These are phyloP conservation scores for Colletotrichum tofieldiae DNA, from an alignment of 2,329 filamentous ascomycete species.

Conservation along the genomic window DNA sequence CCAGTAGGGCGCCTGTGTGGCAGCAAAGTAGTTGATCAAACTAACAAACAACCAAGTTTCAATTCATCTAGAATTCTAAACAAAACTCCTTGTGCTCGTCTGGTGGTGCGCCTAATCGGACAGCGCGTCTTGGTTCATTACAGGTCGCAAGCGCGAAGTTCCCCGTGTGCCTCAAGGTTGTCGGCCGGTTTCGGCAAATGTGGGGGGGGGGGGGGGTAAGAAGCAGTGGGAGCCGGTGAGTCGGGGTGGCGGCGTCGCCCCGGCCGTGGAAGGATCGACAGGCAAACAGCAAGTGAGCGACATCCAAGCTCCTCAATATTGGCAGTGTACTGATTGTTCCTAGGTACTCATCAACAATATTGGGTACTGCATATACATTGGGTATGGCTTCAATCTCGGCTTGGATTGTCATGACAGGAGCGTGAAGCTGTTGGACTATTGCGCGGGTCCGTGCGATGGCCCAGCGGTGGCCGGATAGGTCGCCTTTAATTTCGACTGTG, in stretches of 20 bases:
- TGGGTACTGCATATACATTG: not conserved
- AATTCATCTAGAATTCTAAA: not conserved
- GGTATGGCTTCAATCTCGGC: not conserved
- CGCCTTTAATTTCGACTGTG: not conserved
- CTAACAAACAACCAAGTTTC: not conserved
- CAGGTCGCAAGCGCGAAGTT: not conserved
- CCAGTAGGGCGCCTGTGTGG: not conserved
- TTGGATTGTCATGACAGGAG: not conserved
- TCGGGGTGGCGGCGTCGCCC: not conserved
- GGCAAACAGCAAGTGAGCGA: not conserved
- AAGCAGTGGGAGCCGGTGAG: not conserved
- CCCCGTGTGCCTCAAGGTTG: not conserved
- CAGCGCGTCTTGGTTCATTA: not conserved
- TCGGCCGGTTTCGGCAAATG: conserved; percentile 17
- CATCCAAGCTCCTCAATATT: not conserved
- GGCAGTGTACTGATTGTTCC: not conserved
- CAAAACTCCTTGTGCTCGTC: not conserved
- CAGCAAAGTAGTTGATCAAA: not conserved
- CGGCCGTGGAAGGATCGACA: not conserved
- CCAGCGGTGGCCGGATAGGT: not conserved
- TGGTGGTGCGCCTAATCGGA: not conserved
- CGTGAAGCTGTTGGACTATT: not conserved
- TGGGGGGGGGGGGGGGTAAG: not conserved
- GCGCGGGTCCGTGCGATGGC: not conserved
- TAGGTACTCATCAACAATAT: not conserved